Evolutionary conservation across 148 eudicot genomes (phyloP).

Genomic region (Diospyros kaki): DNA sequence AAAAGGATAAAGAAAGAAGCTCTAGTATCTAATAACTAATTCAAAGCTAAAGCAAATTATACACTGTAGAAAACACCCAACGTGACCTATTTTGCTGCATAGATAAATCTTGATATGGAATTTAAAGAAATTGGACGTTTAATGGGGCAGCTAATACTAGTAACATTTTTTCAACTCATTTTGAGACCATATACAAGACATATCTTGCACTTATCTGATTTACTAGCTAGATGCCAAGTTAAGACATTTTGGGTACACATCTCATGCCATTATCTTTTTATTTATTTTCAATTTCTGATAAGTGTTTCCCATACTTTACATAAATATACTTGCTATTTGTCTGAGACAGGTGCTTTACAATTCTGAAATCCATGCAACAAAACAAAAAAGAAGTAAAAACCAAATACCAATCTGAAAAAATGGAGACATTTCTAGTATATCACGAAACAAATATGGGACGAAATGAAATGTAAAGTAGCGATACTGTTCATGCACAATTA

Average conservation of each 20-base stretch:
- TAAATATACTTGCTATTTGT: too few species aligned
- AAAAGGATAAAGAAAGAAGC: background rate
- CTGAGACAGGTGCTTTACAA: too few species aligned
- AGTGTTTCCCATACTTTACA: too few species aligned
- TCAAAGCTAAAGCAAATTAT: background rate
- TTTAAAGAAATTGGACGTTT: background rate
- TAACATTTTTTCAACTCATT: background rate
- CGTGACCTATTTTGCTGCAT: background rate
- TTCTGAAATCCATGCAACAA: too few species aligned
- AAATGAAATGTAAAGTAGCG: background rate
- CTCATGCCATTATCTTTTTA: too few species aligned
- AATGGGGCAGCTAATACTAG: background rate
- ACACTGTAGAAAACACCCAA: background rate
- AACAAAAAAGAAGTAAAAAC: too few species aligned
- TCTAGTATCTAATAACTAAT: background rate
- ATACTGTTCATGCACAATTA: background rate
- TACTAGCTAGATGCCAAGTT: background rate
- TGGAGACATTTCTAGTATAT: too few species aligned
- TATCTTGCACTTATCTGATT: background rate
- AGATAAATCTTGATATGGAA: background rate
- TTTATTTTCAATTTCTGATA: too few species aligned
- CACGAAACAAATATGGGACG: background rate
- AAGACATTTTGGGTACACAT: background rate
- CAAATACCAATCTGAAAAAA: too few species aligned
- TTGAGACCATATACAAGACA: background rate